Percentiles rank a stretch among this genome's conserved stretches.
Evolutionary conservation across 179 eudicot species (phyloP).

Genomic region (Pouteria campechiana): DNA sequence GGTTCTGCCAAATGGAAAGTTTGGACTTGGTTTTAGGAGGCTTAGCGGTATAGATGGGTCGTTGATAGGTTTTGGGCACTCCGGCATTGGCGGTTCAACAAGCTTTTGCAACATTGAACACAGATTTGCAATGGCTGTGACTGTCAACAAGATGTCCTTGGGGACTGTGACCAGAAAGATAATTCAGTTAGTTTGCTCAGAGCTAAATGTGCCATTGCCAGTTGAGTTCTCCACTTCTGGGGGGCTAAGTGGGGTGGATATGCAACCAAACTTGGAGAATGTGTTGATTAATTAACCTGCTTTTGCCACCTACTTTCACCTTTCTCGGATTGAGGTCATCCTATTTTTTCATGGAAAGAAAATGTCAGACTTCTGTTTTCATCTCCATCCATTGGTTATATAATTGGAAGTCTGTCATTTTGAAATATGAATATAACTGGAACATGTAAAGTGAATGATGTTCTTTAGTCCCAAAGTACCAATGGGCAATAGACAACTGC

Average conservation of each 20-base stretch:
- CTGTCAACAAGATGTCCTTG: constrained; percentile 77
- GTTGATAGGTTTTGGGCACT: constrained; percentile 80
- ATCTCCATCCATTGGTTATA: too few species aligned
- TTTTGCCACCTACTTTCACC: too few species aligned
- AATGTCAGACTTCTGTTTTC: too few species aligned
- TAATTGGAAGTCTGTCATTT: too few species aligned
- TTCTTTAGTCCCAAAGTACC: too few species aligned
- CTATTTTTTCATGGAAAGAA: too few species aligned
- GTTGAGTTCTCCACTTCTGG: constrained; percentile 30
- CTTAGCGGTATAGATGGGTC: constrained; percentile 44
- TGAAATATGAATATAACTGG: too few species aligned
- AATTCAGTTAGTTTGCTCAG: constrained; percentile 67
- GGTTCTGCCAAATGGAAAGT: constrained; percentile 44
- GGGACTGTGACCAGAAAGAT: constrained; percentile 66
- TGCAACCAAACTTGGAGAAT: constrained; percentile 14
- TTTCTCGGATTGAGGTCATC: too few species aligned
- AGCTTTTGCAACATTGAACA: constrained; percentile 66
- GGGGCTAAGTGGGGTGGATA: constrained; percentile 12
- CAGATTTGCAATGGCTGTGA: constrained; percentile 73
- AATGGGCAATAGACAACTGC: too few species aligned
- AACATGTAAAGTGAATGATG: too few species aligned
- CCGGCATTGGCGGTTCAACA: constrained; percentile 95
- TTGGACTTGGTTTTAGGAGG: constrained; percentile 82
- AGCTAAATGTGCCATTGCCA: constrained; percentile 61
- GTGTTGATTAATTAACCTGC: constrained; percentile 68